Percentiles rank a stretch among this genome's conserved stretches.
phyloP scores from a whole-genome alignment of 2,329 filamentous ascomycete genomes.

The Verticillium klebahnii region DNA sequence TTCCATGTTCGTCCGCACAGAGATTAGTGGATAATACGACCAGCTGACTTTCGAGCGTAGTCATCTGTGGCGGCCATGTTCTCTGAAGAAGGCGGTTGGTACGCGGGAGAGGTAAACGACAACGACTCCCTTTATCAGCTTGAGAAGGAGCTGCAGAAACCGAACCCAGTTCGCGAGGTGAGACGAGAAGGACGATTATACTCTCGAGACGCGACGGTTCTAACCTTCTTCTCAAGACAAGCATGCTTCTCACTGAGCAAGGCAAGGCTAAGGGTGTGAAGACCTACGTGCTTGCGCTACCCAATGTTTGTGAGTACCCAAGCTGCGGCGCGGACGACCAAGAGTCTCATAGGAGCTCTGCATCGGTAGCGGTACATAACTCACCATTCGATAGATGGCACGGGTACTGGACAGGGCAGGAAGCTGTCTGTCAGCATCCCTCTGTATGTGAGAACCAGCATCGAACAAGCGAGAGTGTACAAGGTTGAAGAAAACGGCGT shows the following conservation, averaged over 20 bases:
- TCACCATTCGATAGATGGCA: conserved; percentile 21
- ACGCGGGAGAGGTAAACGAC: conserved; percentile 23
- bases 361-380: neutral
- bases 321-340: too few relatives aligned
- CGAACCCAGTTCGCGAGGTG: conserved; percentile 23
- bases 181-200: neutral
- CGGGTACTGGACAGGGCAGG: conserved; percentile 24
- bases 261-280: conserved; percentile 21
- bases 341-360: neutral
- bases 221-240: conserved; percentile 15
- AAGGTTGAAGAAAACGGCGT: conserved; percentile 28
- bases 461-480: conserved; percentile 20
- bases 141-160: conserved; percentile 21
- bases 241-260: conserved; percentile 21
- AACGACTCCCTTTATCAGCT: conserved; percentile 21
- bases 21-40: rapidly evolving
- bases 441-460: conserved; percentile 20
- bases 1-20: conserved; percentile 24
- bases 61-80: conserved; percentile 22
- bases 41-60: conserved; percentile 6
- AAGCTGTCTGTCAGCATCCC: conserved; percentile 28
- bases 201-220: neutral
- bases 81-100: conserved; percentile 23
- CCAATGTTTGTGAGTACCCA: conserved; percentile 20
- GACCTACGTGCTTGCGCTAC: conserved; percentile 22